Percentiles rank a stretch among this genome's conserved stretches.
phyloP scores from a whole-genome alignment of 78 protist genomes.

The Dictyostelium intermedium region DNA sequence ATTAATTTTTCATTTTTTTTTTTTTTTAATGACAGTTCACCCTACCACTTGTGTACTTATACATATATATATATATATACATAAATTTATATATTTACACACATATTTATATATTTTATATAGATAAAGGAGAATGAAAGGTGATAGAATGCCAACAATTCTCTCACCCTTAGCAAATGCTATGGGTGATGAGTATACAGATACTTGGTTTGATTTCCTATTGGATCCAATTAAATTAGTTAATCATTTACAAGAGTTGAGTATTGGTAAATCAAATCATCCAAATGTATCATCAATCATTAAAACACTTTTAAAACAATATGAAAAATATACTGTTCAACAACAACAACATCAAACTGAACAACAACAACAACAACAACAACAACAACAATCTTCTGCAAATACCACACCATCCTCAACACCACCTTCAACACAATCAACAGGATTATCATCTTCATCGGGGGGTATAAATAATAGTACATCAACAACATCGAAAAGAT shows the following conservation, averaged over 20 bases:
- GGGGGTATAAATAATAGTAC: neutral
- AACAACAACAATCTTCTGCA: neutral
- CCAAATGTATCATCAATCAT: slow-evolving; percentile 22
- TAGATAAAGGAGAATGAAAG: slow-evolving; percentile 29
- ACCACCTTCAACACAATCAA: neutral
- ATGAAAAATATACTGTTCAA: slow-evolving; percentile 16
- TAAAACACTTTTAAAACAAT: slow-evolving; percentile 63
- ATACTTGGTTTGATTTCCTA: slow-evolving; percentile 54
- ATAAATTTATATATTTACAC: neutral
- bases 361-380: neutral
- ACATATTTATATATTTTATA: neutral
- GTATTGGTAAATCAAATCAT: slow-evolving; percentile 38
- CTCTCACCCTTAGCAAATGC: slow-evolving; percentile 57
- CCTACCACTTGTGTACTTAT: neutral
- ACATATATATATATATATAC: neutral
- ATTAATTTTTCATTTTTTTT: neutral
- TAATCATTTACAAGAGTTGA: slow-evolving; percentile 38
- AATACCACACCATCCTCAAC: neutral
- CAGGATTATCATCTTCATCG: neutral
- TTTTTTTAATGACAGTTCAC: neutral
- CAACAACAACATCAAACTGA: neutral
- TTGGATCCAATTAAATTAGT: slow-evolving; percentile 22
- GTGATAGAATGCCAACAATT: slow-evolving; percentile 71
- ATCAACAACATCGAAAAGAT: neutral
- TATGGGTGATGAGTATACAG: slow-evolving; percentile 76